Percentiles rank a stretch among this genome's conserved stretches.
phyloP scores from a whole-genome alignment of 108 stramenopile species.

The Aurantiochytrium sp. region DNA sequence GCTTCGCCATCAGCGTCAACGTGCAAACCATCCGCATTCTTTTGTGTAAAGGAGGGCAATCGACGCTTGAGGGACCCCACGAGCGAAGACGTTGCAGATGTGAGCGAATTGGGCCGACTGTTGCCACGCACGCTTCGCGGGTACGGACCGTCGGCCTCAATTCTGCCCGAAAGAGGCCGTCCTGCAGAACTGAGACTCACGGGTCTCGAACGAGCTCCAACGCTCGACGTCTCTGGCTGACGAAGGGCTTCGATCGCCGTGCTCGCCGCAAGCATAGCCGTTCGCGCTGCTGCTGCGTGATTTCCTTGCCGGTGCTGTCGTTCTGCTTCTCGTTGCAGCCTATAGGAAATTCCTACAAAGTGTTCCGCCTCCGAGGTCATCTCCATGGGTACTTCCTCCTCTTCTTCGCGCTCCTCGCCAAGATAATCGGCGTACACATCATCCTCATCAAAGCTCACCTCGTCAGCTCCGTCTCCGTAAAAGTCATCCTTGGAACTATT shows the following conservation, averaged over 20 bases:
- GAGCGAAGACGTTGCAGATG: too few species aligned
- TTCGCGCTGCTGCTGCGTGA: not conserved
- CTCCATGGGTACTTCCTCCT: not conserved
- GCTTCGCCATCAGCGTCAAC: too few species aligned
- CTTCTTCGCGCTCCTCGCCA: not conserved
- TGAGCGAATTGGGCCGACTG: too few species aligned
- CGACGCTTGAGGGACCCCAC: too few species aligned
- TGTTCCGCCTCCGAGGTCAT: not conserved
- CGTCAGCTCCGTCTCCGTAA: not conserved
- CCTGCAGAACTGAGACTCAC: not conserved
- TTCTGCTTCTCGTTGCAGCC: not conserved
- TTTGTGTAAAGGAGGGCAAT: too few species aligned
- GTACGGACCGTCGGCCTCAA: too few species aligned
- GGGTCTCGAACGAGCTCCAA: not conserved
- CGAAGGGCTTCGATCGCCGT: not conserved
- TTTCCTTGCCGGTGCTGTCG: not conserved
- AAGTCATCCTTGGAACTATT: too few species aligned
- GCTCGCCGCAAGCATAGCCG: not conserved
- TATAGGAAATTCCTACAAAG: not conserved
- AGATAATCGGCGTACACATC: not conserved
- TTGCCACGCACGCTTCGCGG: too few species aligned
- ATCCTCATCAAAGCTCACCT: not conserved
- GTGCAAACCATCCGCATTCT: too few species aligned
- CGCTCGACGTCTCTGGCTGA: not conserved
- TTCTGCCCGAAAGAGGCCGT: not conserved